phyloP scores from a whole-genome alignment of 352 stramenopile species.

The Phytophthora colocasiae region DNA sequence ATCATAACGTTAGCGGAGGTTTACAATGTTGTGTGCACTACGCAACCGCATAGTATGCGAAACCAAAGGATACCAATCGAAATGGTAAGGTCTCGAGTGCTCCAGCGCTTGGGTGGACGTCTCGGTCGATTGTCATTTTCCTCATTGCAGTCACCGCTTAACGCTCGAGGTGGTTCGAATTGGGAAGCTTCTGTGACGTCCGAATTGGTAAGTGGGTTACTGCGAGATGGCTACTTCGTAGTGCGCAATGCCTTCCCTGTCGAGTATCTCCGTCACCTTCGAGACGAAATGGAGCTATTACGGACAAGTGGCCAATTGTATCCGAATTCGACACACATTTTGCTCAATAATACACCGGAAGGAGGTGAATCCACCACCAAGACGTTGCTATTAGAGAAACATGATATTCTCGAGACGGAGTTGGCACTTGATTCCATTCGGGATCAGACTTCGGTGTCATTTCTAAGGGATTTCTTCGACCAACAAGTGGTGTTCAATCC shows the following conservation, averaged over 20 bases:
- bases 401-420: slow-evolving; percentile 85
- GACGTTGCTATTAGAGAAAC: slow-evolving; percentile 77
- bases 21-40: not conserved
- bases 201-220: slow-evolving; percentile 33
- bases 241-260: slow-evolving; percentile 56
- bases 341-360: slow-evolving; percentile 37
- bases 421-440: slow-evolving; percentile 52
- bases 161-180: slow-evolving; percentile 14
- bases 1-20: slow-evolving; percentile 4
- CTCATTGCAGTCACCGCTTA: slow-evolving; percentile 15
- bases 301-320: slow-evolving; percentile 60
- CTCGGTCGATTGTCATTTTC: slow-evolving; percentile 7
- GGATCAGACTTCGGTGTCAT: slow-evolving; percentile 43
- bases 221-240: slow-evolving; percentile 64
- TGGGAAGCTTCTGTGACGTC: slow-evolving; percentile 48
- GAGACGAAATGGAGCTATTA: slow-evolving; percentile 62
- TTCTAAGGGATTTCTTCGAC: slow-evolving; percentile 69
- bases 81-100: slow-evolving; percentile 6
- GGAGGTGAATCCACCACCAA: slow-evolving; percentile 11
- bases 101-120: not conserved
- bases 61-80: slow-evolving; percentile 13
- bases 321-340: slow-evolving; percentile 81
- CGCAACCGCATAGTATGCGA: slow-evolving; percentile 19
- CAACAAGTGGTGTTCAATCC: slow-evolving; percentile 58
- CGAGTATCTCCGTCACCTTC: slow-evolving; percentile 51